phyloP scores from a whole-genome alignment of 2,329 filamentous ascomycete genomes.

The Trichoderma gracile region DNA sequence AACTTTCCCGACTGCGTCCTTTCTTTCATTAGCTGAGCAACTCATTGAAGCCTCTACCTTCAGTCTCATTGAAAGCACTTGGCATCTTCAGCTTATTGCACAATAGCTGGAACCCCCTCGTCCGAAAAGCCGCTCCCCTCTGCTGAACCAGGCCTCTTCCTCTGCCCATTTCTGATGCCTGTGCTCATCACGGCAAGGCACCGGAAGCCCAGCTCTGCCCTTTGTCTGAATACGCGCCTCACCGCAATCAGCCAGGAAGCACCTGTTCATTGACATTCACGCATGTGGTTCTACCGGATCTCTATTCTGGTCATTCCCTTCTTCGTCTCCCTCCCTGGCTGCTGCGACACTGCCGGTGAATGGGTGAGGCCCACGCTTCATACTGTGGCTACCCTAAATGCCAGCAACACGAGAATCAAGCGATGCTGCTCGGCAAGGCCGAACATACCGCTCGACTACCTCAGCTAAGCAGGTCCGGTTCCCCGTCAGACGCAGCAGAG shows the following conservation, averaged over 20 bases:
- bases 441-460: slow-evolving; percentile 44
- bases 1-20: too few relatives aligned
- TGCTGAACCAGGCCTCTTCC: background rate
- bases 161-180: background rate
- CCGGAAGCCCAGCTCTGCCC: background rate
- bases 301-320: background rate
- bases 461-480: slow-evolving; percentile 44
- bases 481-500: slow-evolving; percentile 38
- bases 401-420: slow-evolving; percentile 43
- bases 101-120: too few relatives aligned
- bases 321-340: background rate
- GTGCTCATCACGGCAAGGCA: background rate
- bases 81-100: too few relatives aligned
- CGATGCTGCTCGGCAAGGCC: slow-evolving; percentile 40
- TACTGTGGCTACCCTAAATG: slow-evolving; percentile 32
- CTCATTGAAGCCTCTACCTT: background rate
- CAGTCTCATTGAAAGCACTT: background rate
- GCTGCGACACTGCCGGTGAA: background rate
- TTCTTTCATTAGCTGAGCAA: too few relatives aligned
- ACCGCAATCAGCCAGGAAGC: background rate
- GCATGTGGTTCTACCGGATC: background rate
- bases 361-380: too few relatives aligned
- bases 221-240: background rate
- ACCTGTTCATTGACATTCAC: background rate
- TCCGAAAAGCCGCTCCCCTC: background rate